Percentiles rank a stretch among this genome's conserved stretches.
phyloP scores from a whole-genome alignment of 1,284 basidiomycete genomes.

The Amylostereum chailletii region DNA sequence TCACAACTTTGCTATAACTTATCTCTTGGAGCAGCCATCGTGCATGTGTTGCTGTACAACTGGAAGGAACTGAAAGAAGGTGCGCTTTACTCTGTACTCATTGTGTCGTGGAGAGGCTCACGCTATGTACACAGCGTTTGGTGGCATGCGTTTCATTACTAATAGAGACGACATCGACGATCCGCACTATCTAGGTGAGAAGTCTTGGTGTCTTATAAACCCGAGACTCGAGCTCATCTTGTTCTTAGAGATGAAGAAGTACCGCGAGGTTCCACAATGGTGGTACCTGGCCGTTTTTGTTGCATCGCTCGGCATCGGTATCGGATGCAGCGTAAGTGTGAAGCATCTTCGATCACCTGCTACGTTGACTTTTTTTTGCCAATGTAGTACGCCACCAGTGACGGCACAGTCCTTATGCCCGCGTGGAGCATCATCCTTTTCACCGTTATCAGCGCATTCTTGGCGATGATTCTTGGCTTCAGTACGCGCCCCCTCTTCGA shows the following conservation, averaged over 20 bases:
- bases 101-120: background rate
- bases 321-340: conserved; percentile 35
- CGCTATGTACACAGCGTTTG: conserved; percentile 26
- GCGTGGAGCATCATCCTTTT: conserved; percentile 47
- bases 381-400: conserved; percentile 31
- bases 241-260: conserved; percentile 38
- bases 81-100: conserved; percentile 4
- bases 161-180: conserved; percentile 34
- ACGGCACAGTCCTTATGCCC: conserved; percentile 33
- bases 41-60: conserved; percentile 41
- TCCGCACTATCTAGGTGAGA: conserved; percentile 34
- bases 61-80: conserved; percentile 34
- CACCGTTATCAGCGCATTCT: conserved; percentile 33
- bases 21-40: conserved; percentile 38
- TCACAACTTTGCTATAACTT: conserved; percentile 43
- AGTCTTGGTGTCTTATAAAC: background rate
- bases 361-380: background rate
- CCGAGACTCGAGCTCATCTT: background rate
- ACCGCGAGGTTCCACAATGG: conserved; percentile 46
- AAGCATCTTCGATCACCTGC: background rate
- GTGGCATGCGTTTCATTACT: conserved; percentile 30
- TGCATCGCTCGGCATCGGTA: conserved; percentile 40
- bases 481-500: conserved; percentile 18
- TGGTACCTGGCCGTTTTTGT: conserved; percentile 40
- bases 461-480: conserved; percentile 41